Conservation (phyloP, 768 basidiomycete genomes). For the Kwoniella sp. region DNA sequence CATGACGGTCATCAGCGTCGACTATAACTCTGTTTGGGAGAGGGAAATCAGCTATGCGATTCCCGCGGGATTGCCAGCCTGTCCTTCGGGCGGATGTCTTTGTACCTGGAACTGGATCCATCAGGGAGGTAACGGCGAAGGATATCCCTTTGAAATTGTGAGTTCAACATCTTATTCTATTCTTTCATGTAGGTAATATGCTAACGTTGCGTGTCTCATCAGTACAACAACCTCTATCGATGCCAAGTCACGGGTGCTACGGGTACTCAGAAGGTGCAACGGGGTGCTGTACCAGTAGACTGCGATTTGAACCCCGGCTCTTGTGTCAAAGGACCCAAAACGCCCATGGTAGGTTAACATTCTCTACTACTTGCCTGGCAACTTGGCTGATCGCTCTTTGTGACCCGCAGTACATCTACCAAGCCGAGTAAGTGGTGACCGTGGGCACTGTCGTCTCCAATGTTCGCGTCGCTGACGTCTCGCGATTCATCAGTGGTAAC, state of each 20-base stretch:
- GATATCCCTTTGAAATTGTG: slow-evolving; percentile 42
- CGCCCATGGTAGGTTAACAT: slow-evolving; percentile 57
- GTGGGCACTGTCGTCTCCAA: neutral
- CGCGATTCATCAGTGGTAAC: slow-evolving; percentile 30
- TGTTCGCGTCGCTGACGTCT: neutral
- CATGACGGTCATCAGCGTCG: slow-evolving; percentile 73
- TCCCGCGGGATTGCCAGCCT: slow-evolving; percentile 69
- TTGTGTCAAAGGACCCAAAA: slow-evolving; percentile 39
- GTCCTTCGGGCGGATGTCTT: slow-evolving; percentile 65
- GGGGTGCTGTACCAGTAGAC: slow-evolving; percentile 22
- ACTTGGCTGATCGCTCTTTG: neutral
- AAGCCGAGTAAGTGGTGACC: slow-evolving; percentile 16
- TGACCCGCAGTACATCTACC: slow-evolving; percentile 12
- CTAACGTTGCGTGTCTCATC: slow-evolving; percentile 1
- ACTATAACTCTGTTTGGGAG: slow-evolving; percentile 74
- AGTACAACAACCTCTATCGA: slow-evolving; percentile 42
- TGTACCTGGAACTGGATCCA: slow-evolving; percentile 62
- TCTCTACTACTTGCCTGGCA: neutral
- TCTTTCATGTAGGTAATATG: neutral
- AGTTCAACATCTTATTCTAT: too few relatives aligned
- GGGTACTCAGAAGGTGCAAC: slow-evolving; percentile 17
- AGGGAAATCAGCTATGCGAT: slow-evolving; percentile 72
- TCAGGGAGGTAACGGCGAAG: slow-evolving; percentile 33
- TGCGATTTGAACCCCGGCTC: slow-evolving; percentile 25
- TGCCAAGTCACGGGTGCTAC: slow-evolving; percentile 41